Evolutionary conservation across 169 alveolate species (phyloP), one percentile per base, ranked within the genome.

Genomic region (Plasmodium vinckei): DNA sequence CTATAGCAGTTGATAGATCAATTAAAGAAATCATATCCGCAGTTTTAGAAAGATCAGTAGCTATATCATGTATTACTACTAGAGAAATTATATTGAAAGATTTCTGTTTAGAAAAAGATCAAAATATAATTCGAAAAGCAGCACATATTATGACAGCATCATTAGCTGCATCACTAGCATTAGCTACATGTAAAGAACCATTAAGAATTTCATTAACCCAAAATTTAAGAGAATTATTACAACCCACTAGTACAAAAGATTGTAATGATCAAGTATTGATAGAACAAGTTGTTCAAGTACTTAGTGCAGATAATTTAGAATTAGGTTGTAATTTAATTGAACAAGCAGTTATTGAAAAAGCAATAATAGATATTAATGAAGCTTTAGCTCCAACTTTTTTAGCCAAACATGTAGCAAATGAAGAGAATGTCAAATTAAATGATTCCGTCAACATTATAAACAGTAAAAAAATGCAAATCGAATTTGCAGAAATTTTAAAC

Each of bases 161-260:
- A 23, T 87, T 98, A 47, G 98, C 99, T 9, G 98, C 99, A 9
- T 93, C 98, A 21, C 95, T 99, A 72, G 99, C 99, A 6, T 94
- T 95, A 54, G 99, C 98, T 53, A 98, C 99, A 13, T 96, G 99
- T 71, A 97, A 97, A 92, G 99, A 98, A 70, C 99, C 99, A 12
- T 94, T 98, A 57, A 94, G 96, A 72, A 94, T 95, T 53, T 95
- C 97, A n/a, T 92, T 97, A 15, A 93, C 97, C 64, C 97, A 95
- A 72, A 96, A 97, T 72, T 94, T 99, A 57, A 87, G 98, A 61
- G 96, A 97, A 57, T 90, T 97, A 39, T 88, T 98, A 49, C 94
- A 92, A 92, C 88, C 93, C 27, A 91, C 93, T 59, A 77, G 96
- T 59, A 92, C 97, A 51, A 93, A 94, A 57, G 98, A 96, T 86